Conservation (phyloP, 257 asterid genomes). For the Solanum neorickii region DNA sequence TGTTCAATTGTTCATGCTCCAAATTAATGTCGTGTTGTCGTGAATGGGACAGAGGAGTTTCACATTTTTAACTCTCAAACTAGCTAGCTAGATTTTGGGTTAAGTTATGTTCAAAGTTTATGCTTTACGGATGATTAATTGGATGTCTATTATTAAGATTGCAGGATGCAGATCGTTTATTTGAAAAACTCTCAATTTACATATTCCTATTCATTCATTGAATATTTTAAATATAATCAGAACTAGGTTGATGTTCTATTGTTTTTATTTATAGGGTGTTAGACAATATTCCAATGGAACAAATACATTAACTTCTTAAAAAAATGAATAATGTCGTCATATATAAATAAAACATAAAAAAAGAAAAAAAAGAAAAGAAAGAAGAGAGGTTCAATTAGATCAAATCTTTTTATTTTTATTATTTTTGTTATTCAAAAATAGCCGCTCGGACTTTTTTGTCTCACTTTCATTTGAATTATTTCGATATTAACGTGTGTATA, state of each 20-base stretch:
- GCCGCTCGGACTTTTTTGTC: too few species aligned
- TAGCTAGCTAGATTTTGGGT: not conserved
- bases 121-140: not conserved
- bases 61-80: not conserved
- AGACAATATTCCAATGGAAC: not conserved
- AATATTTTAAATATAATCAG: not conserved
- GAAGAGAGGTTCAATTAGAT: too few species aligned
- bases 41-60: not conserved
- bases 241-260: not conserved
- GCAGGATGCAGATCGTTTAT: not conserved
- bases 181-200: not conserved
- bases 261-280: not conserved
- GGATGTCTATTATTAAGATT: not conserved
- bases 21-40: too few species aligned
- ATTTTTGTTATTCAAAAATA: too few species aligned
- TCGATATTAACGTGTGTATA: too few species aligned
- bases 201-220: not conserved
- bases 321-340: too few species aligned
- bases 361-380: too few species aligned
- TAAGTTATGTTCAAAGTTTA: not conserved
- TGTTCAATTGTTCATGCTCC: not conserved
- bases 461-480: too few species aligned
- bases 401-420: too few species aligned
- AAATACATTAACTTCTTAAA: not conserved
- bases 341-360: too few species aligned